These are phyloP conservation scores for Durusdinium trenchii DNA, from an alignment of 73 alveolate species.

Conservation along the genomic window DNA sequence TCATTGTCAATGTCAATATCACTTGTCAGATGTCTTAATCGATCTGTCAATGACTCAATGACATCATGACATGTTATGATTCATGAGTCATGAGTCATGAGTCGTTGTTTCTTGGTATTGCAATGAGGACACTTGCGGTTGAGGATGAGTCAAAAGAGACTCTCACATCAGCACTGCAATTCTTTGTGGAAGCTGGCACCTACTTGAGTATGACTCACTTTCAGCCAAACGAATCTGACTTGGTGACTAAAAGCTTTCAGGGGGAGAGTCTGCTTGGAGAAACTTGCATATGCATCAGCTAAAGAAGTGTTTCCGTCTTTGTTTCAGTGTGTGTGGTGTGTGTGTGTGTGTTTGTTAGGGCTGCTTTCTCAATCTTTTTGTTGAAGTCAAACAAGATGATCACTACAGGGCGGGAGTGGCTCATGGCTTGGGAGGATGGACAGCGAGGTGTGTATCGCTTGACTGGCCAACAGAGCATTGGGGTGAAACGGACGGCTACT, in stretches of 20 bases:
- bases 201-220: background rate
- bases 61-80: no score
- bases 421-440: slow-evolving; percentile 67
- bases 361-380: background rate
- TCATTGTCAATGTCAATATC: no score
- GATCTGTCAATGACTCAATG: no score
- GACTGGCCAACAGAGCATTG: background rate
- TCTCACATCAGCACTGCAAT: background rate
- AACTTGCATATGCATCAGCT: background rate
- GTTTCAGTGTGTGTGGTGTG: no score
- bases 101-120: no score
- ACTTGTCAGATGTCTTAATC: no score
- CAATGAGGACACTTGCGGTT: background rate
- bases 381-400: background rate
- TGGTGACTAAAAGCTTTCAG: background rate
- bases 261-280: background rate
- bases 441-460: background rate
- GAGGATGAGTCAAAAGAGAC: background rate
- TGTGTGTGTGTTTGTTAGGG: background rate
- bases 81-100: no score
- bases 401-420: background rate
- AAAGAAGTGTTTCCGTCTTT: background rate
- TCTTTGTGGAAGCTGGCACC: background rate
- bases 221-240: background rate
- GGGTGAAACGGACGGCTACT: background rate